Evolutionary conservation across 495 filamentous ascomycete species (phyloP).

Genomic region (Trichoderma erinaceum): DNA sequence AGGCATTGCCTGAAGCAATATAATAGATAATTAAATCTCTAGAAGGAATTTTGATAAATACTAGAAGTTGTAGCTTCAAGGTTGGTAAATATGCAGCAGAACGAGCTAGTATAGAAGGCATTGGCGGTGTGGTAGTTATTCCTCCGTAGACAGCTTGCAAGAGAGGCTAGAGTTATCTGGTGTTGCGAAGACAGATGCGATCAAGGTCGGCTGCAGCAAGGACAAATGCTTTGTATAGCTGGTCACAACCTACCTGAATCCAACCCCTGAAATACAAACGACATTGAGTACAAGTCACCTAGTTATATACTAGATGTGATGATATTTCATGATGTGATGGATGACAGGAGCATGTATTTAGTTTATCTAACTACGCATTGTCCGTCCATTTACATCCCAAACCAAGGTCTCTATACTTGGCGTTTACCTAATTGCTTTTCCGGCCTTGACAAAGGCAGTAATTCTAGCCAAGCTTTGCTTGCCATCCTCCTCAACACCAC

Average conservation of each 20-base stretch:
- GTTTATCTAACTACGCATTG: background rate
- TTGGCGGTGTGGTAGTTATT: background rate
- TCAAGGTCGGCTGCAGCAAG: background rate
- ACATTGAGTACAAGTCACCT: background rate
- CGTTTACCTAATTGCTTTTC: slow-evolving; percentile 48
- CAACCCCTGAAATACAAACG: background rate
- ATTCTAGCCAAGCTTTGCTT: slow-evolving; percentile 80
- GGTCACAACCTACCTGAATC: background rate
- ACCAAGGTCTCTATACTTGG: background rate
- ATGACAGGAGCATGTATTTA: background rate
- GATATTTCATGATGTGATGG: background rate
- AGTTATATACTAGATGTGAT: background rate
- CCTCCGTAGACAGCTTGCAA: background rate
- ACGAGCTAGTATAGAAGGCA: background rate
- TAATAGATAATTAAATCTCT: background rate
- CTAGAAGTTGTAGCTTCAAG: background rate
- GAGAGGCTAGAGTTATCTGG: background rate
- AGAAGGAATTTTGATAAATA: background rate
- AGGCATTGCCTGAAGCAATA: too few species aligned
- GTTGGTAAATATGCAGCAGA: background rate
- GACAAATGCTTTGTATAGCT: background rate
- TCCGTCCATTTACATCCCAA: background rate
- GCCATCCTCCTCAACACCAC: slow-evolving; percentile 82
- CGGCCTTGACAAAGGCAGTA: slow-evolving; percentile 66
- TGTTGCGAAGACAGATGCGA: background rate